Evolutionary conservation across 164 flowering plant species (phyloP).

Genomic region (Vitis rotundifolia): DNA sequence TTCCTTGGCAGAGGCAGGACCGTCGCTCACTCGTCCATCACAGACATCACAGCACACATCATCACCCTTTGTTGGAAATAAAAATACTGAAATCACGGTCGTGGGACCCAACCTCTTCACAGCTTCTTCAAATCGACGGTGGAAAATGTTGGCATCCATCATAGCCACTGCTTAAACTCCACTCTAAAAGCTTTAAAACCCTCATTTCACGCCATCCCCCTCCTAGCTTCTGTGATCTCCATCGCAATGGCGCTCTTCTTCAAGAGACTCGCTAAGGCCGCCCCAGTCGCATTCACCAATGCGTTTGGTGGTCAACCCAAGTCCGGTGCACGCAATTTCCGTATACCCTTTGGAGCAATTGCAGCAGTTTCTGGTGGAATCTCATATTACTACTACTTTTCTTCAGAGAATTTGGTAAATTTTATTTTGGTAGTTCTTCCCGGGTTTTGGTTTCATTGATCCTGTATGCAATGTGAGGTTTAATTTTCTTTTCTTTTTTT

Average conservation of each 20-base stretch:
- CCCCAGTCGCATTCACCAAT: constrained; percentile 37
- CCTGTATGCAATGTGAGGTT: not conserved
- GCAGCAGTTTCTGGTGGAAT: constrained; percentile 79
- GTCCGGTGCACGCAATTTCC: constrained; percentile 24
- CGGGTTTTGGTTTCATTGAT: constrained; percentile 3
- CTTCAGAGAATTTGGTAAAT: constrained; percentile 57
- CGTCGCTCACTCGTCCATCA: too few relatives aligned
- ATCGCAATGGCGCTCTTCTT: constrained; percentile 49
- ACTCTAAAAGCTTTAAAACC: too few relatives aligned
- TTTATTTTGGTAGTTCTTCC: constrained; percentile 4
- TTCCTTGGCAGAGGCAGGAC: too few relatives aligned
- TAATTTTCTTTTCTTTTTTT: not conserved
- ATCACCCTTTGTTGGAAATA: too few relatives aligned
- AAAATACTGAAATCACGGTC: too few relatives aligned
- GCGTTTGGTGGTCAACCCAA: constrained; percentile 38
- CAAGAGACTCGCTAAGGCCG: constrained; percentile 44
- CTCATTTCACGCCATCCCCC: not conserved
- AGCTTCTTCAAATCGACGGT: too few relatives aligned
- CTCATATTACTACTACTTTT: constrained; percentile 45
- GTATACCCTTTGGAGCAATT: constrained; percentile 51
- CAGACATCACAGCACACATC: too few relatives aligned
- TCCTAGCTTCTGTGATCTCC: constrained; percentile 1
- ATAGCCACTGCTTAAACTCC: too few relatives aligned
- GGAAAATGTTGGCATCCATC: too few relatives aligned
- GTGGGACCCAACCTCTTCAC: too few relatives aligned